Evolutionary conservation across 495 filamentous ascomycete genomes (phyloP).

Genomic region (Penicillium robsamsonii): DNA sequence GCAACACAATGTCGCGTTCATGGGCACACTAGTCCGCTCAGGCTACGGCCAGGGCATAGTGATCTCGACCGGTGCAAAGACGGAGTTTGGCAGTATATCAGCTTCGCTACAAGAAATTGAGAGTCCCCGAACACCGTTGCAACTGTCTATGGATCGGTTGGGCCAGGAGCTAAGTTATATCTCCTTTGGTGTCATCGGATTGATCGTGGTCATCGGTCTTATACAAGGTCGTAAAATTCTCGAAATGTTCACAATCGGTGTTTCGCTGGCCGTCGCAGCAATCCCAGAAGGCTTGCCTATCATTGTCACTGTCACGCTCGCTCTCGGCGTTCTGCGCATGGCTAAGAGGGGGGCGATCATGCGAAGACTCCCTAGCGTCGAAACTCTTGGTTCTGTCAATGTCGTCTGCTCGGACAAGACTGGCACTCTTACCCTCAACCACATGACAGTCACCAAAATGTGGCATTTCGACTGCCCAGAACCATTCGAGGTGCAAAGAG

Average conservation of each 20-base stretch:
- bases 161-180: constrained; percentile 93
- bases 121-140: constrained; percentile 87
- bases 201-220: constrained; percentile 87
- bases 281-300: constrained; percentile 97
- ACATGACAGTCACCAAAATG: constrained; percentile 96
- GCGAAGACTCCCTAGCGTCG: constrained; percentile 89
- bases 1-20: constrained; percentile 87
- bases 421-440: constrained; percentile 91
- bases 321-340: constrained; percentile 93
- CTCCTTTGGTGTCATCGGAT: constrained; percentile 88
- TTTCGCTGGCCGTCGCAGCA: constrained; percentile 93
- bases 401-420: constrained; percentile 99
- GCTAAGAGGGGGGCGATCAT: constrained; percentile 91
- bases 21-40: constrained; percentile 94
- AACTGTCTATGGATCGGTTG: constrained; percentile 94
- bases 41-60: constrained; percentile 97
- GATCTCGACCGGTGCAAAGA: constrained; percentile 86
- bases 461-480: constrained; percentile 79
- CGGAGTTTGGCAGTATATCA: constrained; percentile 96
- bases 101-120: constrained; percentile 90
- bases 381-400: constrained; percentile 96
- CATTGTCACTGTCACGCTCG: constrained; percentile 95
- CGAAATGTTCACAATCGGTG: constrained; percentile 97
- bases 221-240: constrained; percentile 84
- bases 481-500: constrained; percentile 72